phyloP scores from a whole-genome alignment of 352 stramenopile species.

The Aphanomyces stellatus region DNA sequence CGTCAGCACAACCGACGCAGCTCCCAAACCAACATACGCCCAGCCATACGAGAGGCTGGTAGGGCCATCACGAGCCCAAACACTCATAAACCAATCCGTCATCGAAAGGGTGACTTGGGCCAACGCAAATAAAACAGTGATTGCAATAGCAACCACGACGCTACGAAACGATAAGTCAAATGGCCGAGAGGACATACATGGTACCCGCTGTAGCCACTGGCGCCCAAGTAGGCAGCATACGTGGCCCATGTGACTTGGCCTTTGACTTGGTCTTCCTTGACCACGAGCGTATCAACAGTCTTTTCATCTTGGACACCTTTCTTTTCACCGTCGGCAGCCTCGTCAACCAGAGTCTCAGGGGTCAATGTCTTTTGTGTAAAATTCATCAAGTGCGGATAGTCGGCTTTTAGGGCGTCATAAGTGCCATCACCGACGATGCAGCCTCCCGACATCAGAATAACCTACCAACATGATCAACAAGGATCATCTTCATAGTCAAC shows the following conservation, averaged over 20 bases:
- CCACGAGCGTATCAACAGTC: slow-evolving; percentile 7
- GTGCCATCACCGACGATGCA: slow-evolving; percentile 25
- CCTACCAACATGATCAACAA: too few relatives aligned
- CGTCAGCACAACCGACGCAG: not conserved
- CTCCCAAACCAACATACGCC: not conserved
- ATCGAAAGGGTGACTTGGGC: not conserved
- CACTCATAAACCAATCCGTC: slow-evolving; percentile 18
- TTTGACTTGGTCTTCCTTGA: slow-evolving; percentile 28
- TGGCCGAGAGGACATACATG: not conserved
- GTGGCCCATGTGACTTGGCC: slow-evolving; percentile 26
- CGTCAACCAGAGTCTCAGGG: not conserved
- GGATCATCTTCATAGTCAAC: too few relatives aligned
- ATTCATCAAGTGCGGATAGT: not conserved
- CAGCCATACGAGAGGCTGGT: not conserved
- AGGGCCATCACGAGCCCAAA: not conserved
- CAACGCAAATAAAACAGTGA: not conserved
- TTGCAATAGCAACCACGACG: not conserved
- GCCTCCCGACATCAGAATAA: slow-evolving; percentile 26
- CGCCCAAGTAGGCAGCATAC: slow-evolving; percentile 29
- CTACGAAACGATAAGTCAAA: not conserved
- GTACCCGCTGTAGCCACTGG: slow-evolving; percentile 25
- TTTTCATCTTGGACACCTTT: not conserved
- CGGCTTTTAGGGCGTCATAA: slow-evolving; percentile 14
- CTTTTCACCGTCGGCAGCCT: slow-evolving; percentile 1
- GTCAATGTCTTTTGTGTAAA: not conserved